Evolutionary conservation across 768 basidiomycete species (phyloP), one percentile per base, ranked within the genome.

Genomic region (Suillus luteus): DNA sequence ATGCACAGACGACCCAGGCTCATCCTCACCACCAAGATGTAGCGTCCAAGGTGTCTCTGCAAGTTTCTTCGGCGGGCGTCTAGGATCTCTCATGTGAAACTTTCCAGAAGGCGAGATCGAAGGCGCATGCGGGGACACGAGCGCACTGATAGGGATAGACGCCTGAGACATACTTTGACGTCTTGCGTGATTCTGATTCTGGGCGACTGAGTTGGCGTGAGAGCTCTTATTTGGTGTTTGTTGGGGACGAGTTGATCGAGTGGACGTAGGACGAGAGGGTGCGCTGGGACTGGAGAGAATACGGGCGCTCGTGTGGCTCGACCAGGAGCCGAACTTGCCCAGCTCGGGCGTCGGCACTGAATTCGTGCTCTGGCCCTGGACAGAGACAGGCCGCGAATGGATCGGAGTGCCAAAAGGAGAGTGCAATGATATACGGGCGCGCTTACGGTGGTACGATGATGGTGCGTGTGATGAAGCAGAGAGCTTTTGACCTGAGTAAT

Each of bases 11-110:
- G 78, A 81, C 49, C 72, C 80, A 15, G 73, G 76, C 69, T 79
- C 79, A 61, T 86, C 86, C 38, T 81, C 83, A n/a, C 82, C 82
- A 52, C 82, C 80, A 59, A 86, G 80, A 10, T 80, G 80, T 60
- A 90, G 79, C 17, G 80, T 70, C 91, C 89, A 92, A 8, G 83
- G 80, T 1, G 91, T 91, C 59, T 79, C 76, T 62, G 83, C 81
- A 4, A 83, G 70, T 63, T 72, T 75, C 51, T 82, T 85, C 0
- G 84, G 81, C 5, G 90, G 89, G 67, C 80, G 88, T 22, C 86
- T 83, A 0, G 90, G 91, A 73, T 93, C 91, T 40, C 89, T 86
- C 91, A 93, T 93, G 70, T 92, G 90, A 68, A 87, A 93, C 19
- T 80, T 81, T 35, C 83, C 75, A 14, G 86, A 86, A 52, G 78